Conservation (phyloP, 495 filamentous ascomycete genomes). For the Podospora comata region DNA sequence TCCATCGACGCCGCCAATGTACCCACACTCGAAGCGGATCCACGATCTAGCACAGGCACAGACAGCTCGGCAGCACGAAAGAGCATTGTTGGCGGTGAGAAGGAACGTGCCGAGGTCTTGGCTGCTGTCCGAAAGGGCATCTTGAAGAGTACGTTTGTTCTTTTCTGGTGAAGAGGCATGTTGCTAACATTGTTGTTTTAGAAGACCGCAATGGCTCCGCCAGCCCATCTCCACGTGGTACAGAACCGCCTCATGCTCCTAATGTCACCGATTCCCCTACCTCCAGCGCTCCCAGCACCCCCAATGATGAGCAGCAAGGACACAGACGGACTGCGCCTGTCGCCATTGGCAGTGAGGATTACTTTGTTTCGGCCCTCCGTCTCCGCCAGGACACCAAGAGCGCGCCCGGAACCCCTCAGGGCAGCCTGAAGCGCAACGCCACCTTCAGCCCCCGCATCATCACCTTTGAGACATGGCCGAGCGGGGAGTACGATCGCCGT, state of each 20-base stretch:
- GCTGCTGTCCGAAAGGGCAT: conserved; percentile 91
- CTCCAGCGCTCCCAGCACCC: conserved; percentile 80
- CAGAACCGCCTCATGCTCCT: conserved; percentile 57
- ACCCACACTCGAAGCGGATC: conserved; percentile 41
- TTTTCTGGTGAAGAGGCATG: neutral
- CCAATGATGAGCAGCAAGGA: conserved; percentile 64
- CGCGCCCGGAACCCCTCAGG: conserved; percentile 70
- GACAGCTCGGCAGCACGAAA: conserved; percentile 65
- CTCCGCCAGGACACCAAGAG: conserved; percentile 69
- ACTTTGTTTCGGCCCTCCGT: conserved; percentile 74
- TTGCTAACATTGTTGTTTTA: conserved; percentile 12
- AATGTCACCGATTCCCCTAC: conserved; percentile 69
- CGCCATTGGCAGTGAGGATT: conserved; percentile 77
- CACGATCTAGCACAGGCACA: conserved; percentile 51
- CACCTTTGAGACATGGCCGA: conserved; percentile 95
- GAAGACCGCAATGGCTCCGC: conserved; percentile 54
- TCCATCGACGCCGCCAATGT: conserved; percentile 58
- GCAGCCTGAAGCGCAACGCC: conserved; percentile 65
- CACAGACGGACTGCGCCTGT: conserved; percentile 63
- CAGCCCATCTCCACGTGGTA: conserved; percentile 60
- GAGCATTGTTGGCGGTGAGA: conserved; percentile 88
- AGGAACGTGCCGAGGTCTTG: conserved; percentile 84
- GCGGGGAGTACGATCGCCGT: conserved; percentile 90
- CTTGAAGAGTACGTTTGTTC: conserved; percentile 72
- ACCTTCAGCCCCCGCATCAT: conserved; percentile 90